Percentiles rank a stretch among this genome's conserved stretches.
Evolutionary conservation across 257 asterid species (phyloP).

Genomic region (Cynanchum wilfordii): DNA sequence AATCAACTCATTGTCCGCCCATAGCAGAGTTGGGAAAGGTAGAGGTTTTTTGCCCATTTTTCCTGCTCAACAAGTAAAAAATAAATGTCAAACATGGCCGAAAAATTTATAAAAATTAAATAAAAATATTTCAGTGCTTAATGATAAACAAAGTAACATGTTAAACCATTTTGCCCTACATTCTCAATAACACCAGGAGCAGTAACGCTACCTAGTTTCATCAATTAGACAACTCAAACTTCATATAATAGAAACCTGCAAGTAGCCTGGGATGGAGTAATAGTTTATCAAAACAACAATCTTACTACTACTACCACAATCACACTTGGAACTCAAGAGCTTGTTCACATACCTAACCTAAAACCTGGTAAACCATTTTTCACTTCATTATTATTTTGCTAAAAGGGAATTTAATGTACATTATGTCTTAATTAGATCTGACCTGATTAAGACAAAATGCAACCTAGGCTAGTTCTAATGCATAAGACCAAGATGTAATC

Average conservation of each 20-base stretch:
- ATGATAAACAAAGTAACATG: neutral
- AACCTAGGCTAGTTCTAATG: neutral
- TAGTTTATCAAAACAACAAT: neutral
- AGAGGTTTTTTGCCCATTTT: conserved; percentile 7
- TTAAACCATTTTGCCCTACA: neutral
- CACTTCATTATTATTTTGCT: neutral
- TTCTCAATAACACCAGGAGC: neutral
- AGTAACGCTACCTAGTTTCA: neutral
- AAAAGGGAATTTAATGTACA: too few species aligned
- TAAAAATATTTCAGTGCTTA: neutral
- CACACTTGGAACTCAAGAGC: neutral
- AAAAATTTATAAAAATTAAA: too few species aligned
- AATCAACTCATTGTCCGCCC: conserved; percentile 10
- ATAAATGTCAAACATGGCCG: neutral
- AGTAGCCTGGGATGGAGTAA: neutral
- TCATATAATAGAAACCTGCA: too few species aligned
- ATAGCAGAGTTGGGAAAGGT: conserved; percentile 11
- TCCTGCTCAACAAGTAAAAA: neutral
- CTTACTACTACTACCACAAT: neutral
- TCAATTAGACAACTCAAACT: neutral
- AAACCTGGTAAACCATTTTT: neutral
- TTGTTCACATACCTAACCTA: neutral
- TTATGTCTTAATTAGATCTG: neutral
- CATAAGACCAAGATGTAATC: neutral
- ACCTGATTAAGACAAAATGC: neutral